Evolutionary conservation across 805 yeast species (phyloP), one percentile per base, ranked within the genome.

Genomic region (Candida xiaguanensis): DNA sequence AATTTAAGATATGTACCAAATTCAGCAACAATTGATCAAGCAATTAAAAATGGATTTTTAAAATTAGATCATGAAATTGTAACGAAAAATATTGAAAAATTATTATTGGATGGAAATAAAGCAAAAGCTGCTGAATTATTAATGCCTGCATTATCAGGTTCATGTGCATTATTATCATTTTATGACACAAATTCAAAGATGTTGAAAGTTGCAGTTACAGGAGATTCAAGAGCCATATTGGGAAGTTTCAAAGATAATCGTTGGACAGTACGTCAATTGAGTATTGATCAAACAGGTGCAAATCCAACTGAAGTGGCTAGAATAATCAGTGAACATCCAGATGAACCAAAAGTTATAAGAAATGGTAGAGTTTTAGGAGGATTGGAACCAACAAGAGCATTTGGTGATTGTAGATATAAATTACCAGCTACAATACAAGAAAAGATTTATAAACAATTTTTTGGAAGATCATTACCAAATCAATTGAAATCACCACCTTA

Each of bases 391-490:
- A 79, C 96, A 0, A 74, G 99, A 53, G 95, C 98, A 1, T 93
- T 93, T 69, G 99, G 99, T 34, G 99, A 93, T 61, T 95, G 96
- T 43, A 76, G 96, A 45, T 93, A 88, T 58, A 93, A 93, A 57
- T 75, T 95, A 71, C 78, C 89, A 56, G 82, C 51, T 45, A 78
- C 81, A 16, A 74, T 87, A 41, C 97, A 95, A 53, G 82, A 82
- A 34, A 65, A 73, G 42, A 72, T 85, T 17, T 82, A 86, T 50
- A 74, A 82, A 45, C 81, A 80, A 51, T 82, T 89, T 49, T 90
- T 91, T 57, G 95, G 96, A 25, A 75, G 91, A 56, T 65, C 75
- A 42, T 76, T 85, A 17, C 95, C 95, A 23, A 76, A 77, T 38
- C 76, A 78, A 49, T 72, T 87, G 44, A 70, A 80, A 43, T 83